Conservation (phyloP, 306 rosid species). For the Vigna hirtella region DNA sequence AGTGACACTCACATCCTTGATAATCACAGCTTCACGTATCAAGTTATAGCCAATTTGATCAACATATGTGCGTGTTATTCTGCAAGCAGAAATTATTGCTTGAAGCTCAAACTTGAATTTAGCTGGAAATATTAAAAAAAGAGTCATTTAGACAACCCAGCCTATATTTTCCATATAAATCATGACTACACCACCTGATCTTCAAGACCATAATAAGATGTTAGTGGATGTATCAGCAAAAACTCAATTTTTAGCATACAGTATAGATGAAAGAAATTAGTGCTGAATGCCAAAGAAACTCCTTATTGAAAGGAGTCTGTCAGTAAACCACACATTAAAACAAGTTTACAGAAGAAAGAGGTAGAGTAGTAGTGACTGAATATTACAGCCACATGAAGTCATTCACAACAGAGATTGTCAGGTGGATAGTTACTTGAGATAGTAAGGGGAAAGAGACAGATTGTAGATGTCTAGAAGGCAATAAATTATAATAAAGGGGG, state of each 20-base stretch:
- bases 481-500: not conserved
- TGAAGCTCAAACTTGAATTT: slow-evolving; percentile 78
- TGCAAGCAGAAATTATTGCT: slow-evolving; percentile 75
- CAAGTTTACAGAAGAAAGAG: not conserved
- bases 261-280: not conserved
- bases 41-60: slow-evolving; percentile 64
- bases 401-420: not conserved
- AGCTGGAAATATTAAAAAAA: slow-evolving; percentile 57
- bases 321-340: not conserved
- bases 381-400: not conserved
- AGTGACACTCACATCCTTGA: slow-evolving; percentile 64
- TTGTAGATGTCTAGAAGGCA: not conserved
- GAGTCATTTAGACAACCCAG: slow-evolving; percentile 23
- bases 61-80: slow-evolving; percentile 68
- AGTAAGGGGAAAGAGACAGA: not conserved
- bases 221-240: not conserved
- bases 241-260: not conserved
- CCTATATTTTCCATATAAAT: slow-evolving; percentile 32
- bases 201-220: slow-evolving; percentile 28
- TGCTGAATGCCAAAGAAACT: not conserved
- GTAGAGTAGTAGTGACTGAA: not conserved
- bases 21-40: slow-evolving; percentile 58
- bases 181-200: slow-evolving; percentile 6
- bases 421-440: not conserved
- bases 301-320: not conserved